Conservation (phyloP, 2,329 filamentous ascomycete genomes). For the Diaporthe capsici region DNA sequence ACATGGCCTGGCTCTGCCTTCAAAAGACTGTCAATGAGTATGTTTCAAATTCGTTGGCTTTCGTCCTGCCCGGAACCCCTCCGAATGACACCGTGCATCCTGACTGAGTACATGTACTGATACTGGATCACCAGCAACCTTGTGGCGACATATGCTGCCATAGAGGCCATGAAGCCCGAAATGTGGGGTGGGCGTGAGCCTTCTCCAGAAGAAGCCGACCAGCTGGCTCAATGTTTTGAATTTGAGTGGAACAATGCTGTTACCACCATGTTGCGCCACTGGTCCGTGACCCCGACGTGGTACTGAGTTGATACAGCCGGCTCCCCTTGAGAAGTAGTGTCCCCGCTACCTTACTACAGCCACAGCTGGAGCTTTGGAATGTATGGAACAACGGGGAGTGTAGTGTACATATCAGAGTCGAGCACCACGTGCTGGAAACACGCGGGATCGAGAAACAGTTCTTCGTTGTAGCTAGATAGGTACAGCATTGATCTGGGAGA, state of each 20-base stretch:
- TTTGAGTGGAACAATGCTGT: conserved; percentile 78
- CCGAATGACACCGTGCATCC: not conserved
- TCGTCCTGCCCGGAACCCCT: not conserved
- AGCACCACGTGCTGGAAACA: not conserved
- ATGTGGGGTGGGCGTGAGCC: conserved; percentile 79
- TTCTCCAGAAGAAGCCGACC: conserved; percentile 66
- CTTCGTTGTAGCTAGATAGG: not conserved
- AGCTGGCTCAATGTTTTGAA: conserved; percentile 74
- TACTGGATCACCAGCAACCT: conserved; percentile 61
- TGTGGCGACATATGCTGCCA: conserved; percentile 71
- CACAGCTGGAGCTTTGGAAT: not conserved
- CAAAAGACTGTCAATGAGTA: conserved; percentile 76
- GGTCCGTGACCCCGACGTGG: conserved; percentile 72
- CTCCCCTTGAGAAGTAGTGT: not conserved
- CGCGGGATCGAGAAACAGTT: not conserved
- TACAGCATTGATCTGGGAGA: not conserved
- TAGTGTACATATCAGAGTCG: not conserved
- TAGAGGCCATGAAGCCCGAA: conserved; percentile 72
- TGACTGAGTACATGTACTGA: not conserved
- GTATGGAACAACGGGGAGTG: not conserved
- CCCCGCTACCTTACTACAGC: not conserved
- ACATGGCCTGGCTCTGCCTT: conserved; percentile 80
- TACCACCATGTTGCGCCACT: conserved; percentile 77
- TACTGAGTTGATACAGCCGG: conserved; percentile 51
- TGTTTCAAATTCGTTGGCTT: conserved; percentile 48